Base-by-base conservation (phyloP, 1,284 basidiomycete species). In the Coriolopsis trogii region DNA sequence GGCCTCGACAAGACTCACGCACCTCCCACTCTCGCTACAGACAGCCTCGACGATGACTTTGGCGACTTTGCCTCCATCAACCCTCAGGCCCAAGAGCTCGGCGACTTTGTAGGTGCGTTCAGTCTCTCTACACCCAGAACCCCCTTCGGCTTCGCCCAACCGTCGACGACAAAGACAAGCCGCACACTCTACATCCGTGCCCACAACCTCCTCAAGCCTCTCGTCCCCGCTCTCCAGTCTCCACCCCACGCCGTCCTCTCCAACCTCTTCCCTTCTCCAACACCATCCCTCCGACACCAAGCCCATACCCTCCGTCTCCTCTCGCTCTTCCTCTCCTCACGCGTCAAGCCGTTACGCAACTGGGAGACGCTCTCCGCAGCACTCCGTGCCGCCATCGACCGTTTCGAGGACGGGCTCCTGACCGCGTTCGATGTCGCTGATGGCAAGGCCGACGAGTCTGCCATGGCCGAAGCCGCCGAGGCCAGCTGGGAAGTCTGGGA, bases 381-480 rank as follows among this genome's bases (percentile, higher is more conserved):
- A 6, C 76, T 96, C n/a, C 79, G 91, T 15, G 78, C 84, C 1
- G 87, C 89, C 0, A 85, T 89, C 62, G 93, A 97, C 63, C 80
- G 91, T 4, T 97, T 97, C 67, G 92, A 98, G 59, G 89, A 90
- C 3, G 81, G 79, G 7, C 76, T 95, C 16, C 76, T 98, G 13
- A 82, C 87, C 0, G 87, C 89, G 0, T 98, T 98, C 62, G 94
- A 97, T 64, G 74, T 75, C 21, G 89, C 90, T 0, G 93, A 96
- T 66, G 78, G 82, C 4, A 78, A 78, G 30, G 76, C 76, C 1
- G 83, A 95, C 59, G 89, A 92, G 58, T 66, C 61, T 2, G 81
- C 72, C 9, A 96, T 98, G 92, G 77, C 78, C 30, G 81, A 87
- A 41, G 88, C 87, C 0, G 91, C 93, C 4, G 80, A 83, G 44